phyloP scores from a whole-genome alignment of 1,139 yeast genomes.

The Scheffersomyces cryptocercus region DNA sequence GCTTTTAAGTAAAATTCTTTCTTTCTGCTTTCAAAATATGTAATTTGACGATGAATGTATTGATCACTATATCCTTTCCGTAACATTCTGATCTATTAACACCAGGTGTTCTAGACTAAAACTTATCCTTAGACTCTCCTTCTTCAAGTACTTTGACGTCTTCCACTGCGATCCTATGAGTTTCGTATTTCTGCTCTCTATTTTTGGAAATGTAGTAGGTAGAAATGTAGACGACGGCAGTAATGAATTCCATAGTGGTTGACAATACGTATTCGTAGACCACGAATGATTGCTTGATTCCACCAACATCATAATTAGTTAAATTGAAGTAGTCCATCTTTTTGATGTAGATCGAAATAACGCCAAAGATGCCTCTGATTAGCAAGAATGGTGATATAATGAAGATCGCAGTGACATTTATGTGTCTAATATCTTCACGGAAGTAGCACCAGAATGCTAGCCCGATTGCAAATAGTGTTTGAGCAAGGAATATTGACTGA shows the following conservation, averaged over 20 bases:
- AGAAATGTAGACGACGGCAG: conserved; percentile 23
- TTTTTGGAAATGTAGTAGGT: conserved; percentile 14
- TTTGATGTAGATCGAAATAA: conserved; percentile 27
- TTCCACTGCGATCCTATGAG: no score
- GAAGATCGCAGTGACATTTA: conserved; percentile 20
- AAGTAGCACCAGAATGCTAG: conserved; percentile 11
- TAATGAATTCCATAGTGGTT: conserved; percentile 37
- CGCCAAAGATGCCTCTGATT: conserved; percentile 36
- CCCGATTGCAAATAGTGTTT: conserved; percentile 19
- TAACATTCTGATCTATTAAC: no score
- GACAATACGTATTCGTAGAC: conserved; percentile 36
- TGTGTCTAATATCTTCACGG: not conserved
- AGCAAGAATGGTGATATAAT: conserved; percentile 26
- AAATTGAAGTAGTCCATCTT: conserved; percentile 33
- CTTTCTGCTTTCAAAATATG: no score
- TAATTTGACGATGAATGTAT: no score
- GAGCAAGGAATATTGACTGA: conserved; percentile 29
- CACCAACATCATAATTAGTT: conserved; percentile 24
- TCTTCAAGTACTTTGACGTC: no score
- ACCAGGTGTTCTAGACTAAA: no score
- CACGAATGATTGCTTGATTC: conserved; percentile 22
- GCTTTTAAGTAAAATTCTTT: no score
- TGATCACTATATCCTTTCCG: no score
- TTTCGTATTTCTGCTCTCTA: not conserved
- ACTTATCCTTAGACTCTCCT: no score